These are phyloP conservation scores for Suillus subluteus DNA, from an alignment of 768 basidiomycete species.

Conservation along the genomic window DNA sequence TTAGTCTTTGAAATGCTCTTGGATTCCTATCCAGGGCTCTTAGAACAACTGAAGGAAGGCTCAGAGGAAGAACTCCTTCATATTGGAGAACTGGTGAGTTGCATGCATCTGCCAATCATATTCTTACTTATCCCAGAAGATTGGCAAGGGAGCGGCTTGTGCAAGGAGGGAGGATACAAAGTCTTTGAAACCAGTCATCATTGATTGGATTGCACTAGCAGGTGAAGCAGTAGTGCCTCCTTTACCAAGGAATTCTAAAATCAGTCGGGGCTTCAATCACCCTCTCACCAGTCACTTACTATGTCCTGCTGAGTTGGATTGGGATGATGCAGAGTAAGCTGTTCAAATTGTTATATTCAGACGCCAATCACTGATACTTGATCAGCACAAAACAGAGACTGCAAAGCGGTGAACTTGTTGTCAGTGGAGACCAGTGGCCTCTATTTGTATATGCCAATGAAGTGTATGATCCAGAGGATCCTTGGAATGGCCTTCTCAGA, in stretches of 20 bases:
- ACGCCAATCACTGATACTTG: neutral
- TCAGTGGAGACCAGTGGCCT: conserved; percentile 31
- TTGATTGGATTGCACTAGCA: conserved; percentile 28
- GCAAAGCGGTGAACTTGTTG: conserved; percentile 18
- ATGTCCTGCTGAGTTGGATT: conserved; percentile 25
- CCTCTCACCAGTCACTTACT: conserved; percentile 24
- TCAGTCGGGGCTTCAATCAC: conserved; percentile 21
- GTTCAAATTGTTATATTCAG: neutral
- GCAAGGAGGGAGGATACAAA: conserved; percentile 20
- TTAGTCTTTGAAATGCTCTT: conserved; percentile 4
- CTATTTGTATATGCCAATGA: conserved; percentile 25
- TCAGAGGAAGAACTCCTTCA: conserved; percentile 20
- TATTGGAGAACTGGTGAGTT: conserved; percentile 23
- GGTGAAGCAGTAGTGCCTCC: conserved; percentile 16
- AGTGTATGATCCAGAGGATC: conserved; percentile 26
- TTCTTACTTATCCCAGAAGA: conserved; percentile 16
- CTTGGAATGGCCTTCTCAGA: conserved; percentile 31
- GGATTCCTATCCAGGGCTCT: too few relatives aligned
- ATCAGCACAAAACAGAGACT: conserved; percentile 11
- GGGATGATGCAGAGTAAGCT: conserved; percentile 21
- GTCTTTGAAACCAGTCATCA: conserved; percentile 21
- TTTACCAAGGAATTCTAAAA: conserved; percentile 19
- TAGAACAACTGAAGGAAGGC: conserved; percentile 16
- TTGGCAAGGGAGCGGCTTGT: conserved; percentile 26
- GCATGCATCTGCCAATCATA: neutral